phyloP scores from a whole-genome alignment of 164 flowering plant genomes.

The Aristolochia fimbriata region DNA sequence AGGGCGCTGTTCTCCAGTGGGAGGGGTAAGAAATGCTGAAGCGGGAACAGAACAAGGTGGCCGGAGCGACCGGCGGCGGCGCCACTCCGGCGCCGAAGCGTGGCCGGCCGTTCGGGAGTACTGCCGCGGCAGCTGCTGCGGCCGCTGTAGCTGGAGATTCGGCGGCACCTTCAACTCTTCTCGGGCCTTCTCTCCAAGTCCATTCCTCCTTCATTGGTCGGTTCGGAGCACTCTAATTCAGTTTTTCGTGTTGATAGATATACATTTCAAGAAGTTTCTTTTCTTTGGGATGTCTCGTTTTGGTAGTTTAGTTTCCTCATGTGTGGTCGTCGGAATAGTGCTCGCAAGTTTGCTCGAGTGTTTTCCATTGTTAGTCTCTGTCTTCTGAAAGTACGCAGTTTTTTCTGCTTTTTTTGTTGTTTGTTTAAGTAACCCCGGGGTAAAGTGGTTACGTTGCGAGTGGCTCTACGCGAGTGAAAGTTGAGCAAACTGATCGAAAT shows the following conservation, averaged over 20 bases:
- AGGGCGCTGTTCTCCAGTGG: too few relatives aligned
- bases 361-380: too few relatives aligned
- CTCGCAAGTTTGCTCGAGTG: too few relatives aligned
- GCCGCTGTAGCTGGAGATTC: conserved; percentile 43
- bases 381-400: too few relatives aligned
- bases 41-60: conserved; percentile 51
- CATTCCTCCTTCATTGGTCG: conserved; percentile 75
- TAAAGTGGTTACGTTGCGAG: too few relatives aligned
- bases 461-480: too few relatives aligned
- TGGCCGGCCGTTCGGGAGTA: conserved; percentile 86
- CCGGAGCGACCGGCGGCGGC: conserved; percentile 48
- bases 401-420: too few relatives aligned
- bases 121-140: conserved; percentile 24
- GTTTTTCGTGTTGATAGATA: neutral
- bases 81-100: conserved; percentile 61
- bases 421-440: too few relatives aligned
- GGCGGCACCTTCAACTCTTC: conserved; percentile 56
- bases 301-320: too few relatives aligned
- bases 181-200: conserved; percentile 89
- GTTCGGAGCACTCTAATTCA: neutral
- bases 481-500: too few relatives aligned
- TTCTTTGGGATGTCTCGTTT: neutral
- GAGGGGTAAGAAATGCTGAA: conserved; percentile 39
- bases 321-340: too few relatives aligned
- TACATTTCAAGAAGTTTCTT: neutral